Conservation (phyloP, 768 basidiomycete genomes). For the Xerocomellus dryophilus region DNA sequence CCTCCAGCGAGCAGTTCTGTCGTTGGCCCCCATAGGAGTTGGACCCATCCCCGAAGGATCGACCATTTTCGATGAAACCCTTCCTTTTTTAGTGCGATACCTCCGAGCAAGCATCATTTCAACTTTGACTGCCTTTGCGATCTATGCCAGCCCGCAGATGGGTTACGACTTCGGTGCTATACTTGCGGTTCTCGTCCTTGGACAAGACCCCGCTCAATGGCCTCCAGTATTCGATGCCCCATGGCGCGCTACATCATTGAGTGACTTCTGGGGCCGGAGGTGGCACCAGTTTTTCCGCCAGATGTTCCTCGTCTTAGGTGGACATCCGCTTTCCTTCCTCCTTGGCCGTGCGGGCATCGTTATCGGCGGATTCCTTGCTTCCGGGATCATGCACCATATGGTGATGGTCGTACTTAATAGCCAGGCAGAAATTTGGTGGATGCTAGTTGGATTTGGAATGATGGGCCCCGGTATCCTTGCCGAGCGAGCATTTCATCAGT, state of each 20-base stretch:
- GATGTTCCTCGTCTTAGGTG: not conserved
- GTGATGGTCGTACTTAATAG: not conserved
- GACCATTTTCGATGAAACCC: not conserved
- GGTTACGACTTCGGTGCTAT: not conserved
- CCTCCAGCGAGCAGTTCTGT: not conserved
- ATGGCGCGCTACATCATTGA: not conserved
- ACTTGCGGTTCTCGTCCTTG: not conserved
- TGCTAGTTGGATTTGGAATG: constrained; percentile 2
- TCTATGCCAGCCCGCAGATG: not conserved
- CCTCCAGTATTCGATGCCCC: not conserved
- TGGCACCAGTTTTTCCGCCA: not conserved
- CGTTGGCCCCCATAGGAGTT: not conserved
- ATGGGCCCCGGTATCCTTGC: not conserved
- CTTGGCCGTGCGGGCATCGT: not conserved
- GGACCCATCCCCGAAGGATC: not conserved
- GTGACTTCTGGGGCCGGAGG: not conserved
- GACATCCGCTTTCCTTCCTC: not conserved
- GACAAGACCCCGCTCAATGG: constrained; percentile 2
- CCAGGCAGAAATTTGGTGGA: not conserved
- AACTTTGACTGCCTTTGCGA: not conserved
- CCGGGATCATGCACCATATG: not conserved
- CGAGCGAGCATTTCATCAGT: not conserved
- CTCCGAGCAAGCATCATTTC: not conserved
- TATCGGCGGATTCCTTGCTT: not conserved
- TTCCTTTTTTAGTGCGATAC: not conserved